Evolutionary conservation across 177 flowering plant genomes (phyloP).

Genomic region (Vitis hybrid): DNA sequence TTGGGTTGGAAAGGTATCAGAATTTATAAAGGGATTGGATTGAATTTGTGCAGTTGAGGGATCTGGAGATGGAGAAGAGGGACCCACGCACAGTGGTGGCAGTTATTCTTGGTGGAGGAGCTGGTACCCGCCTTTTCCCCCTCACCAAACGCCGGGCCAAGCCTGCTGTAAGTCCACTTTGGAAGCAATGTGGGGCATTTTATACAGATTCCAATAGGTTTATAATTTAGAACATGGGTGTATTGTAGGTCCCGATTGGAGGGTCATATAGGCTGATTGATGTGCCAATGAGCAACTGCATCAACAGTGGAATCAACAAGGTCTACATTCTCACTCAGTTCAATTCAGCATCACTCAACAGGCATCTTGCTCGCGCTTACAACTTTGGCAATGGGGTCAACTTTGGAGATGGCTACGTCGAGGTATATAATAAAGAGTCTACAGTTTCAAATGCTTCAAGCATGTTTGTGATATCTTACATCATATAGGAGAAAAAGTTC

Average conservation of each 20-base stretch:
- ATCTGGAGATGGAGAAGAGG: slow-evolving; percentile 56
- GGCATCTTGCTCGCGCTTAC: slow-evolving; percentile 83
- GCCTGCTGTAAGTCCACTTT: slow-evolving; percentile 63
- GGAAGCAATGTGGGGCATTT: too few species aligned
- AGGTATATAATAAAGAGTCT: slow-evolving; percentile 39
- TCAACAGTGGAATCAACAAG: slow-evolving; percentile 95
- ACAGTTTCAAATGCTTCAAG: too few species aligned
- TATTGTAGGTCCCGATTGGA: slow-evolving; percentile 86
- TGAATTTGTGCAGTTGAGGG: slow-evolving; percentile 49
- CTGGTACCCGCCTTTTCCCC: slow-evolving; percentile 94
- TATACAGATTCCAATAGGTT: not conserved
- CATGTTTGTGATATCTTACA: too few species aligned
- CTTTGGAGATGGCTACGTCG: slow-evolving; percentile 90
- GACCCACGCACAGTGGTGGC: slow-evolving; percentile 78
- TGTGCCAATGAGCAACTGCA: slow-evolving; percentile 99
- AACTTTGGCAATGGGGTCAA: slow-evolving; percentile 68
- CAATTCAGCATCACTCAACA: slow-evolving; percentile 92
- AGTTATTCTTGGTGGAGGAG: slow-evolving; percentile 90
- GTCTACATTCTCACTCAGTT: slow-evolving; percentile 92
- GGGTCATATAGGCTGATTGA: slow-evolving; percentile 94
- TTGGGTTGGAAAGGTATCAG: not conserved
- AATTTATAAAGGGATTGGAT: too few species aligned
- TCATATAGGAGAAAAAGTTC: too few species aligned
- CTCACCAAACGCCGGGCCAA: slow-evolving; percentile 91
- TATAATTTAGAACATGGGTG: not conserved